Conservation (phyloP, 2,329 filamentous ascomycete genomes). For the Penicillium sp. region DNA sequence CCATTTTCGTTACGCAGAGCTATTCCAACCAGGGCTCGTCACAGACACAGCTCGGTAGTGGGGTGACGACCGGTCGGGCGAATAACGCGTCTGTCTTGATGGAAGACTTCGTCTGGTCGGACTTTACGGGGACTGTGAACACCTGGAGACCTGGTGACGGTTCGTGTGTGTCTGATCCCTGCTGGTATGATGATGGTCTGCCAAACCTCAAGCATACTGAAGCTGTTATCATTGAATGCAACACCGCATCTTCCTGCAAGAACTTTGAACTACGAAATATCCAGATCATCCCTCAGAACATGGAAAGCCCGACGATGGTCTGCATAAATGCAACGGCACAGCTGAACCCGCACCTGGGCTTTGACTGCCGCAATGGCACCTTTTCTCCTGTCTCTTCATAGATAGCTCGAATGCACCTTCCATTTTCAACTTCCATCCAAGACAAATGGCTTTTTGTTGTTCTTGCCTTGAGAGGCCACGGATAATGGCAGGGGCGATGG, state of each 20-base stretch:
- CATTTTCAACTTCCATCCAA: not conserved
- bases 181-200: slow-evolving; percentile 46
- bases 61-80: slow-evolving; percentile 24
- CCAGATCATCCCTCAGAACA: slow-evolving; percentile 32
- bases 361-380: slow-evolving; percentile 38
- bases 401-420: not conserved
- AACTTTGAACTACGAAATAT: slow-evolving; percentile 36
- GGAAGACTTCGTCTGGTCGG: slow-evolving; percentile 44
- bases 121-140: slow-evolving; percentile 46
- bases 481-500: not conserved
- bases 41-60: slow-evolving; percentile 28
- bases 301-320: slow-evolving; percentile 30
- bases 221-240: slow-evolving; percentile 44
- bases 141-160: slow-evolving; percentile 44
- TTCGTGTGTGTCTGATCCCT: slow-evolving; percentile 44
- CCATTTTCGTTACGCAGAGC: slow-evolving; percentile 49
- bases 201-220: slow-evolving; percentile 42
- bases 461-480: not conserved
- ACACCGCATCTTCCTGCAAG: slow-evolving; percentile 40
- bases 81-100: slow-evolving; percentile 44
- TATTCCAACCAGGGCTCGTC: slow-evolving; percentile 43
- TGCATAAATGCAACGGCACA: slow-evolving; percentile 36
- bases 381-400: slow-evolving; percentile 16
- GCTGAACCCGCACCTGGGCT: slow-evolving; percentile 36
- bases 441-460: not conserved